Evolutionary conservation across 2,329 filamentous ascomycete species (phyloP).

Genomic region (Fusarium sp.): DNA sequence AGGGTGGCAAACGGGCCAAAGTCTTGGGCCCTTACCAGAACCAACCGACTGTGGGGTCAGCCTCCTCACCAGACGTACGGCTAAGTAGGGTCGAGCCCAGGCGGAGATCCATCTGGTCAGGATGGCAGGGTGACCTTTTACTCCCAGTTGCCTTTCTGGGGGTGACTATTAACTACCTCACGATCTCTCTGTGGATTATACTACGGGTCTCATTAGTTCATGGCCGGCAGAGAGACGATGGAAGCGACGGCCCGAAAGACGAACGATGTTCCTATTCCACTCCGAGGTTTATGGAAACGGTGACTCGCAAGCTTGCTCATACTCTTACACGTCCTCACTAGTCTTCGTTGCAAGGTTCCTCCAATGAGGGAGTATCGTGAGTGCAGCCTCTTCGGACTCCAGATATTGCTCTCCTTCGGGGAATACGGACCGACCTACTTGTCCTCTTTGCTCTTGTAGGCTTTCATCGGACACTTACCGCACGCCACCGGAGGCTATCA

Average conservation of each 20-base stretch:
- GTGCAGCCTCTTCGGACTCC: slow-evolving; percentile 32
- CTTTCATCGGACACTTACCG: slow-evolving; percentile 1
- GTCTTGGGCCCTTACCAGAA: background rate
- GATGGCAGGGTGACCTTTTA: slow-evolving; percentile 20
- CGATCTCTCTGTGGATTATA: slow-evolving; percentile 13
- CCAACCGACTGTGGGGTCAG: slow-evolving; percentile 3
- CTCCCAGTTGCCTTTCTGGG: slow-evolving; percentile 19
- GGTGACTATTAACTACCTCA: slow-evolving; percentile 5
- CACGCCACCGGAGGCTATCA: slow-evolving; percentile 11
- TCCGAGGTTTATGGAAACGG: slow-evolving; percentile 10
- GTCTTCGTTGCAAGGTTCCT: background rate
- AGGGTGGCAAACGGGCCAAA: slow-evolving; percentile 3
- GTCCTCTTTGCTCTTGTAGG: background rate
- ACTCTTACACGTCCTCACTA: background rate
- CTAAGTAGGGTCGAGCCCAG: slow-evolving; percentile 23
- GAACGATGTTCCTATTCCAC: slow-evolving; percentile 6
- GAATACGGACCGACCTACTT: slow-evolving; percentile 31
- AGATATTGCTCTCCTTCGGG: slow-evolving; percentile 13
- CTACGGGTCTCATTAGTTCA: slow-evolving; percentile 6
- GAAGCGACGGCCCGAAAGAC: slow-evolving; percentile 38
- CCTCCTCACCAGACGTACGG: slow-evolving; percentile 16
- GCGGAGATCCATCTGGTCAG: slow-evolving; percentile 15
- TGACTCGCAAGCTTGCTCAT: background rate
- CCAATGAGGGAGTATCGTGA: slow-evolving; percentile 24
- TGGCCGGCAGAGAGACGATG: slow-evolving; percentile 16